Conservation (phyloP, 441 rosid genomes). For the Populus hybrid region DNA sequence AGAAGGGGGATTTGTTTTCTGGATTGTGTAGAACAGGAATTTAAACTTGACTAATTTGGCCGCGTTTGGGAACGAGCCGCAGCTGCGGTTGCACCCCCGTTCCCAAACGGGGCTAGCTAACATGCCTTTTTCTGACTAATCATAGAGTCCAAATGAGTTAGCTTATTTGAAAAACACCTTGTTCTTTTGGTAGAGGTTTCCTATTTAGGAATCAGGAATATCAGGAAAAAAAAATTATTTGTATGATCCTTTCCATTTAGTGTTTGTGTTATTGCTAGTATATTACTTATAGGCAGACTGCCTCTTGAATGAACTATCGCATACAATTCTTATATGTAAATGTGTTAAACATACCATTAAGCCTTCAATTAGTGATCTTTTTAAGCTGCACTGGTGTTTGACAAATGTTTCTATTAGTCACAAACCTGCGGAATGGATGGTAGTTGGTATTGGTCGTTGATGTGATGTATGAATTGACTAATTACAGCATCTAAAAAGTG, state of each 20-base stretch:
- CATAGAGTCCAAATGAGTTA: too few species aligned
- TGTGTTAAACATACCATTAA: not conserved
- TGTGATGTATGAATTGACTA: not conserved
- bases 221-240: too few species aligned
- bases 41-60: not conserved
- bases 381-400: not conserved
- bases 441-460: not conserved
- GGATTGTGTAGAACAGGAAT: not conserved
- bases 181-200: too few species aligned
- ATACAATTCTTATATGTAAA: not conserved
- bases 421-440: not conserved
- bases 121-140: too few species aligned
- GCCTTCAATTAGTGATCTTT: not conserved
- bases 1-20: not conserved
- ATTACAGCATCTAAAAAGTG: not conserved
- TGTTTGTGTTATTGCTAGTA: not conserved
- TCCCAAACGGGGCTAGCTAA: too few species aligned
- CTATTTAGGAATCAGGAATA: too few species aligned
- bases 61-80: too few species aligned
- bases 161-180: too few species aligned
- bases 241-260: too few species aligned
- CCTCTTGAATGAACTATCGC: not conserved
- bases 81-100: too few species aligned
- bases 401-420: not conserved
- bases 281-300: not conserved